phyloP scores from a whole-genome alignment of 805 yeast genomes.

The Ascoidea asiatica region DNA sequence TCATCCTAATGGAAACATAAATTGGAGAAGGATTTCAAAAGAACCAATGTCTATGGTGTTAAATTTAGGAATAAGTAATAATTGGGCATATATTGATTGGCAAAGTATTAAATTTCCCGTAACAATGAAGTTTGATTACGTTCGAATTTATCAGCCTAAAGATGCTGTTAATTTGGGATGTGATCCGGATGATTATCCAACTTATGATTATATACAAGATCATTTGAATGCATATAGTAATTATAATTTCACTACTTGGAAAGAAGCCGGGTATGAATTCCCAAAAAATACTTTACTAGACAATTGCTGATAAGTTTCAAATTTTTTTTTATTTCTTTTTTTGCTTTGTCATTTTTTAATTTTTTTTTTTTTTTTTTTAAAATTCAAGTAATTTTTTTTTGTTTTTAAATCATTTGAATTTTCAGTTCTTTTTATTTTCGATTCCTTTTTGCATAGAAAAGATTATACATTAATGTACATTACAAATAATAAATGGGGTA shows the following conservation, averaged over 20 bases:
- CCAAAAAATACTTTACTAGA: constrained; percentile 25
- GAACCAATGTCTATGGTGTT: constrained; percentile 38
- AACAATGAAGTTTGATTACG: constrained; percentile 30
- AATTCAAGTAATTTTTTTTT: too few species aligned
- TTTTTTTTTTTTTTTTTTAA: too few species aligned
- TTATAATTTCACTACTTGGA: constrained; percentile 30
- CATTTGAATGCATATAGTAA: constrained; percentile 29
- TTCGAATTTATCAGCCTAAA: constrained; percentile 34
- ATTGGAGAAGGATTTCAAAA: constrained; percentile 30
- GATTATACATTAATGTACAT: too few species aligned
- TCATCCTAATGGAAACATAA: constrained; percentile 36
- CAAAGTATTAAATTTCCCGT: constrained; percentile 27
- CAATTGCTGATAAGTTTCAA: constrained; percentile 7
- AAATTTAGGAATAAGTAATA: constrained; percentile 35
- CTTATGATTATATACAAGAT: constrained; percentile 26
- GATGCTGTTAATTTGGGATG: constrained; percentile 28
- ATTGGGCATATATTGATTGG: constrained; percentile 41
- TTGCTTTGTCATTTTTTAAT: too few species aligned
- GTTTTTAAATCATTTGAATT: too few species aligned
- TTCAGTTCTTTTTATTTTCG: too few species aligned
- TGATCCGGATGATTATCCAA: constrained; percentile 34
- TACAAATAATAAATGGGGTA: too few species aligned
- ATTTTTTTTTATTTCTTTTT: too few species aligned
- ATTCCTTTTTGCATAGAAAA: too few species aligned
- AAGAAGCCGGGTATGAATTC: constrained; percentile 26